Base-by-base conservation (phyloP, 345 rosid species). In the Gossypium sturtianum region DNA sequence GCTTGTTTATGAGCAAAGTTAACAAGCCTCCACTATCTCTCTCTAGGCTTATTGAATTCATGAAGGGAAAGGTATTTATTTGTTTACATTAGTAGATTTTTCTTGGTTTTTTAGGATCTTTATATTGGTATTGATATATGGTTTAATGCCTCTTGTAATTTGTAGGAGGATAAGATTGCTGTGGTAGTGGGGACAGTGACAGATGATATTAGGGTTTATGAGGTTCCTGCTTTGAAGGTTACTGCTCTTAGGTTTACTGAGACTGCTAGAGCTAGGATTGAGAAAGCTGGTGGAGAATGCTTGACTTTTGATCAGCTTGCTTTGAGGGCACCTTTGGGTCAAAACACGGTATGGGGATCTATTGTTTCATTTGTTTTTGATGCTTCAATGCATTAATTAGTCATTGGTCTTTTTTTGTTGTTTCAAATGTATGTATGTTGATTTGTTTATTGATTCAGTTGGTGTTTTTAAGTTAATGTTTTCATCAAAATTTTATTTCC, bases 221-320 rank as follows among this genome's bases (percentile, higher is more conserved):
- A 93, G 48, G 91, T 93, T 17, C 99, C 98, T 0, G 85, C 97
- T 4, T 44, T 96, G 73, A 96, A 91, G 76, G 85, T 93, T 7
- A 86, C 92, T 12, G 98, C 98, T 66, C 80, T 96, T 88, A 89
- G 92, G 81, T 93, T 96, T 74, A 91, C 97, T 0, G 97, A 96
- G 80, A 91, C 93, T 4, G 97, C 90, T 0, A 90, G 98, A 60
- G 98, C 97, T 34, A 86, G 98, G 79, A 96, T 96, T 52, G 98
- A 89, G 88, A 91, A 91, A 83, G 98, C 98, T 10, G 99, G 99
- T 7, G 97, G 99, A 53, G 97, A 96, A 81, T 96, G 99, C 83
- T 78, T 91, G 68, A 96, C 99, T 34, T 93, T 96, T 75, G 99
- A 93, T 47, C 97, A 95, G 84, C 96, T 95, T 41, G 94, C 99